Base-by-base conservation (phyloP, 331 rosid genomes). In the Saraca asoca region DNA sequence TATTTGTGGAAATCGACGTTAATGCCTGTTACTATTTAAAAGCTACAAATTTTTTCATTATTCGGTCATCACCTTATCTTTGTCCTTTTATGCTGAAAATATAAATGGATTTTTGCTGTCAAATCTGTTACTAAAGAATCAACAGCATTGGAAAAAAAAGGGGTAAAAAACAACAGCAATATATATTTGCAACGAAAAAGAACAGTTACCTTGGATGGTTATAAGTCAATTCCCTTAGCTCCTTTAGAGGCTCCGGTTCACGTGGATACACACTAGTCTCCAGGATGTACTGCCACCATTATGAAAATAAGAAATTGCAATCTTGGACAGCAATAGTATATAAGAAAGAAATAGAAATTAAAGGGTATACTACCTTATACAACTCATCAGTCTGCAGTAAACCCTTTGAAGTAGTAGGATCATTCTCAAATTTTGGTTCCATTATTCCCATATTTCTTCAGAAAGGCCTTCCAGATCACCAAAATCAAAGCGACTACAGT, bases 181-280 rank as follows among this genome's bases (percentile, higher is more conserved):
- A 24, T 17, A 50, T 24, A 62, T 44, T 7, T 4, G 49, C 33
- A 41, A 20, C 4, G 2, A 31, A 13, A 35, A 44, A 61, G 57
- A 56, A 15, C 5, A 18, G 38, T 52, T 64, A 82, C 83, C 35
- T 4, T 12, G 88, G 84, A 57, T 85, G 82, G 61, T 17, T 66
- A 20, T 69, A 49, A 13, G 82, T 80, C 70, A 58, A 75, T 19
- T 58, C 58, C 48, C 95, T 76, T 0, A 83, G 69, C 74, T 85
- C 88, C 79, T 79, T 83, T 53, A 88, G 82, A 75, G 58, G 57
- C 54, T 79, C 77, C 19, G 72, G 73, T 59, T 85, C 95, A 54
- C 84, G 73, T 17, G 91, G 87, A 62, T 74, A 83, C 5, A 85
- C 84, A 51, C 81, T 78, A 9, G 83, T 82, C 71, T 87, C 88